A percentile compares a stretch with the other conserved stretches of the same genome.
Conservation (phyloP, 2,329 filamentous ascomycete species). For the Monosporascus sp. region DNA sequence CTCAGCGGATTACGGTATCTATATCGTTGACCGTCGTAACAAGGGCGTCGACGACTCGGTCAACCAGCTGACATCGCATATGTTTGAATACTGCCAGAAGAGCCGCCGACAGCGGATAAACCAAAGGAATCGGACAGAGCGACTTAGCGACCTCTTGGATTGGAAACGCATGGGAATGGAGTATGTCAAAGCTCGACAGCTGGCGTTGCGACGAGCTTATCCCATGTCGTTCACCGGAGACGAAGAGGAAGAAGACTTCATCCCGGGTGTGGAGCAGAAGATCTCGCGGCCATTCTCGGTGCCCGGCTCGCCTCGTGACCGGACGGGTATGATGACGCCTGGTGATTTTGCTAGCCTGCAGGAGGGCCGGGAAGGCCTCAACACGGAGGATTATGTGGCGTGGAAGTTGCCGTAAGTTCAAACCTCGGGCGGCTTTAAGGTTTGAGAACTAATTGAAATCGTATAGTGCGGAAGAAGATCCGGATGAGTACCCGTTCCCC, state of each 20-base stretch:
- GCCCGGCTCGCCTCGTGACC: slow-evolving; percentile 84
- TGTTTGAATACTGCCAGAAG: slow-evolving; percentile 93
- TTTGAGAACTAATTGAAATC: slow-evolving; percentile 22
- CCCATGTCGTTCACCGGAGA: slow-evolving; percentile 77
- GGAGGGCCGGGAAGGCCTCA: slow-evolving; percentile 87
- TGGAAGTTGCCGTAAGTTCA: slow-evolving; percentile 93
- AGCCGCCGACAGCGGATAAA: slow-evolving; percentile 96
- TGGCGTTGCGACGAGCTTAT: slow-evolving; percentile 88
- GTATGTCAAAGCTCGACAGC: slow-evolving; percentile 93
- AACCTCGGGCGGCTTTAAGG: background rate
- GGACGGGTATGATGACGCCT: slow-evolving; percentile 97
- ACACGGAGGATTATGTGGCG: slow-evolving; percentile 94
- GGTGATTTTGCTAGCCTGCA: slow-evolving; percentile 96
- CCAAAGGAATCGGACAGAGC: slow-evolving; percentile 93
- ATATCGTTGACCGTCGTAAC: slow-evolving; percentile 91
- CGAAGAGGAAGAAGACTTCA: slow-evolving; percentile 75
- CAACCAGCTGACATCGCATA: slow-evolving; percentile 85
- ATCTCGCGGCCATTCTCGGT: slow-evolving; percentile 91
- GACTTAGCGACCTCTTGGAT: slow-evolving; percentile 88
- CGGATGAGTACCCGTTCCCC: slow-evolving; percentile 62
- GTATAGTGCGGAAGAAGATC: slow-evolving; percentile 83
- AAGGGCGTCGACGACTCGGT: slow-evolving; percentile 97
- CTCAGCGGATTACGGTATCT: slow-evolving; percentile 95
- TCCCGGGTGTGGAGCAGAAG: slow-evolving; percentile 89
- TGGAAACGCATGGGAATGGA: slow-evolving; percentile 99